phyloP scores from a whole-genome alignment of 768 basidiomycete genomes.

The Phlebiopsis gigantea region DNA sequence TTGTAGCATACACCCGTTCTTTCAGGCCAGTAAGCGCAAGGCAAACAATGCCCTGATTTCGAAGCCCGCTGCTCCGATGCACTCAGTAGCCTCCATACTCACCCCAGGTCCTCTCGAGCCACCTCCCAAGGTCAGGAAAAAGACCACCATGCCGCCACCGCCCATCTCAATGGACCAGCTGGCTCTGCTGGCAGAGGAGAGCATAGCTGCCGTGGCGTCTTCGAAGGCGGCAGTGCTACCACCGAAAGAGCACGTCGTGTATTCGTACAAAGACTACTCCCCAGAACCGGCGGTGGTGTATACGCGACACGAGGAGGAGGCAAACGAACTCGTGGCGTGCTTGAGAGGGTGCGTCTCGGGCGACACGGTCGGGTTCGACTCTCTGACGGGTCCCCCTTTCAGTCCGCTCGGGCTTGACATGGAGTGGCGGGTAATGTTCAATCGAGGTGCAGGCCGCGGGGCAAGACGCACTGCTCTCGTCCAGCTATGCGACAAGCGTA shows the following conservation, averaged over 20 bases:
- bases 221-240: background rate
- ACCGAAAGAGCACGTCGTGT: conserved; percentile 20
- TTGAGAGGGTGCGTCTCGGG: conserved; percentile 31
- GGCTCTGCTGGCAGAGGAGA: background rate
- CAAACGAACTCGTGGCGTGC: conserved; percentile 32
- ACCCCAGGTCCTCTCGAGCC: background rate
- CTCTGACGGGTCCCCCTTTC: background rate
- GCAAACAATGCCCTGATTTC: background rate
- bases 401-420: conserved; percentile 49
- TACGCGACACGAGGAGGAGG: conserved; percentile 35
- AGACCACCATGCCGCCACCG: background rate
- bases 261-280: conserved; percentile 33
- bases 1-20: background rate
- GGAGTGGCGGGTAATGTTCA: conserved; percentile 39
- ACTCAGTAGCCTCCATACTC: background rate
- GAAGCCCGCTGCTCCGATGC: background rate
- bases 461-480: conserved; percentile 34
- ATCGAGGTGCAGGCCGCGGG: conserved; percentile 17
- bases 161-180: background rate
- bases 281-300: conserved; percentile 34
- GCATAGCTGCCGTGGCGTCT: background rate
- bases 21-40: background rate
- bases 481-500: conserved; percentile 38
- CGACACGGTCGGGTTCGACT: background rate
- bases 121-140: background rate